phyloP scores from a whole-genome alignment of 2,329 filamentous ascomycete species.

The Alternaria brassicae region DNA sequence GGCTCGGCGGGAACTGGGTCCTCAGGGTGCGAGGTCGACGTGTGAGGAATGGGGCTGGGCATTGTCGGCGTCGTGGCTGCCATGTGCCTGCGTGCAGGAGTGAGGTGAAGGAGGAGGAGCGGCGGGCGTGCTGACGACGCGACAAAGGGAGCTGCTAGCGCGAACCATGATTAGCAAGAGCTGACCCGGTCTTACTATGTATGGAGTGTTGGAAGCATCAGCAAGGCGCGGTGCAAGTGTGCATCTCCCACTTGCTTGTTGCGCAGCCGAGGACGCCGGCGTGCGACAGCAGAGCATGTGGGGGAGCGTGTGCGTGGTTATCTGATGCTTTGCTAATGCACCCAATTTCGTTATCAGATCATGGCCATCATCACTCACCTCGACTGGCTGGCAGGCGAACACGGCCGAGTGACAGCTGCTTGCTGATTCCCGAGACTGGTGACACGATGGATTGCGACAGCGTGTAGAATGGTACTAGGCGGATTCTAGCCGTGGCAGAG shows the following conservation, averaged over 20 bases:
- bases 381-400: slow-evolving; percentile 17
- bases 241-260: slow-evolving; percentile 3
- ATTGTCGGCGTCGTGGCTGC: slow-evolving; percentile 30
- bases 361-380: slow-evolving; percentile 30
- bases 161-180: slow-evolving; percentile 39
- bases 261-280: slow-evolving; percentile 7
- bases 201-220: background rate
- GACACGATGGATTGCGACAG: slow-evolving; percentile 22
- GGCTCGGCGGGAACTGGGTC: slow-evolving; percentile 57
- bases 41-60: slow-evolving; percentile 48
- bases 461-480: background rate
- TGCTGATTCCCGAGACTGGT: background rate
- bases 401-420: slow-evolving; percentile 27
- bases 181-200: slow-evolving; percentile 13
- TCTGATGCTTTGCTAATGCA: slow-evolving; percentile 18
- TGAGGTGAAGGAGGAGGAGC: slow-evolving; percentile 16
- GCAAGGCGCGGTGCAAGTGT: background rate
- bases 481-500: slow-evolving; percentile 6
- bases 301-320: slow-evolving; percentile 7
- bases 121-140: slow-evolving; percentile 23
- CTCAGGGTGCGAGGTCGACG: slow-evolving; percentile 55
- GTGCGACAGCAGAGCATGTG: slow-evolving; percentile 8
- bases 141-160: slow-evolving; percentile 32
- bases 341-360: slow-evolving; percentile 40
- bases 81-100: slow-evolving; percentile 28